phyloP scores from a whole-genome alignment of 2,329 filamentous ascomycete species.

The Fusarium miscanthi region DNA sequence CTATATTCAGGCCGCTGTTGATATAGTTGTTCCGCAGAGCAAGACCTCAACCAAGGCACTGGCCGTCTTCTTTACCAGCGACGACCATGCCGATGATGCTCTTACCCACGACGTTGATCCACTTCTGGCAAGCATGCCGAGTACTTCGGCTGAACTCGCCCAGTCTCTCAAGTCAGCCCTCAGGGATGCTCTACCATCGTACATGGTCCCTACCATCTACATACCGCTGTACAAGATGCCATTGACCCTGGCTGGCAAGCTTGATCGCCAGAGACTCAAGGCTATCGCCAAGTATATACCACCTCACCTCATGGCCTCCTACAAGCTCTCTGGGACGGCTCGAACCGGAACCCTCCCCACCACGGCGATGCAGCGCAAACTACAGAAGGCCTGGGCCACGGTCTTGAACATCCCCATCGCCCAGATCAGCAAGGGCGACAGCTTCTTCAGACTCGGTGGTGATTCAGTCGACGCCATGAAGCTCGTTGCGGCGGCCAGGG shows the following conservation, averaged over 20 bases:
- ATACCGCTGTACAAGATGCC: slow-evolving; percentile 56
- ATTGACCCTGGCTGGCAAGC: slow-evolving; percentile 56
- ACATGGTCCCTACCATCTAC: slow-evolving; percentile 58
- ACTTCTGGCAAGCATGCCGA: slow-evolving; percentile 19
- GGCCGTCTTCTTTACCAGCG: slow-evolving; percentile 33
- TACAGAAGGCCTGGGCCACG: slow-evolving; percentile 41
- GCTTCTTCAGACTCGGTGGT: slow-evolving; percentile 59
- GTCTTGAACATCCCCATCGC: neutral
- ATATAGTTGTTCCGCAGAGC: slow-evolving; percentile 56
- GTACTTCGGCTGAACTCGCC: neutral
- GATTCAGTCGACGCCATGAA: slow-evolving; percentile 46
- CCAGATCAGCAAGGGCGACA: slow-evolving; percentile 42
- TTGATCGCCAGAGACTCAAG: slow-evolving; percentile 55
- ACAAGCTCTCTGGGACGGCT: slow-evolving; percentile 27
- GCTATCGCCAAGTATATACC: slow-evolving; percentile 16
- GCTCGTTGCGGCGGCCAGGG: slow-evolving; percentile 31
- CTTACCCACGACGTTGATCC: neutral
- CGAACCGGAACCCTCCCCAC: slow-evolving; percentile 49
- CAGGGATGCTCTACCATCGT: slow-evolving; percentile 31
- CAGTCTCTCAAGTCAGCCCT: slow-evolving; percentile 28
- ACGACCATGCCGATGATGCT: neutral
- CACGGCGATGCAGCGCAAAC: slow-evolving; percentile 50
- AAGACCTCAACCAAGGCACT: slow-evolving; percentile 32
- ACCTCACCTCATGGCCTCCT: slow-evolving; percentile 6
- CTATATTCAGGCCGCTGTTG: slow-evolving; percentile 56